Evolutionary conservation across 371 early-diverging fungal genomes (phyloP), one percentile per base, ranked within the genome.

Genomic region (Polyrhizophydium stewartii): DNA sequence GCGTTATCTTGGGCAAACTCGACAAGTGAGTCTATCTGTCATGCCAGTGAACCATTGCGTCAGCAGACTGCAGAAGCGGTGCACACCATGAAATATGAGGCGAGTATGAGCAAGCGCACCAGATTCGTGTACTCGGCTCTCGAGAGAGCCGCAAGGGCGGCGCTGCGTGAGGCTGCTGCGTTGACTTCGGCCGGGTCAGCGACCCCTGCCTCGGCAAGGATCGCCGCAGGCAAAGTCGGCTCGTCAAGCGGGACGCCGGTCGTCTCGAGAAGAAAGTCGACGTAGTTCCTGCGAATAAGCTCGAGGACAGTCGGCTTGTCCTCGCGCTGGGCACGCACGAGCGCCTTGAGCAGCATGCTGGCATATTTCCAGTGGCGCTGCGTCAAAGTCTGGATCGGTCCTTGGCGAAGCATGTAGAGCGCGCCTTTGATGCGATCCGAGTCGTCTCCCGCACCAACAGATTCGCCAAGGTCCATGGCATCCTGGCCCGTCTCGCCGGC

Each of bases 281-380:
- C 57, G 63, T 85, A 87, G 1, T 82, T 73, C 59, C 82, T 86
- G 17, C 90, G 81, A 22, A 91, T 76, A 30, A 90, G 68, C 57
- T 85, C 83, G 66, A 91, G 91, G 32, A 91, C 81, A 1, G 85
- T 79, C 16, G 86, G 83, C 78, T 92, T 89, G 60, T 92, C 92
- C 52, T 89, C 86, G 59, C 89, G 89, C 59, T 90, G 86, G 6
- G 88, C 88, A 24, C 73, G 67, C 58, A 86, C 88, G 0, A 92
- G 70, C 1, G 84, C 75, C 22, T 77, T 64, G 2, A 85, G 73
- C 65, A 89, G 84, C n/a, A 63, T 60, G 5, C 88, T 83, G 12
- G 80, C 81, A 59, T 76, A 84, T 27, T 75, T 60, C 88, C 87
- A 89, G 64, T 87, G 78, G 7, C 84, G 78, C 43, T 88, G 56